These are phyloP conservation scores for Chlorella sp. DNA, from an alignment of 139 green algal genomes.

Conservation along the genomic window DNA sequence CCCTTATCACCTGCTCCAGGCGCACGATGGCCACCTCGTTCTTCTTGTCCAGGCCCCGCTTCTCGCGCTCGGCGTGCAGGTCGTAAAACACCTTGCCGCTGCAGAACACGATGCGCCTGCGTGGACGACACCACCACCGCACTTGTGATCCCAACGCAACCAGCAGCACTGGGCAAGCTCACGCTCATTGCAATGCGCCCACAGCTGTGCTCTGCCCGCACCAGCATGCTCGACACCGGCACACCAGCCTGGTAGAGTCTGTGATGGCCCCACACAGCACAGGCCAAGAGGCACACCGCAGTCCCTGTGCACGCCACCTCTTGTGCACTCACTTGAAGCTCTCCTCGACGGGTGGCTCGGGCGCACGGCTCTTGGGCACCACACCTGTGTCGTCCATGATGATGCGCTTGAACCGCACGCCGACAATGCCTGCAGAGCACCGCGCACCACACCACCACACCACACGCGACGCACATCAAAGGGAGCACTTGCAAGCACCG, in stretches of 20 bases:
- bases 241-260: too few relatives aligned
- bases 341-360: slow-evolving; percentile 54
- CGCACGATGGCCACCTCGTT: slow-evolving; percentile 72
- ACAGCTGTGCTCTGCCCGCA: too few relatives aligned
- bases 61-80: slow-evolving; percentile 79
- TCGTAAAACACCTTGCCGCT: slow-evolving; percentile 98
- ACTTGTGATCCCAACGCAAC: too few relatives aligned
- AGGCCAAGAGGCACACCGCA: too few relatives aligned
- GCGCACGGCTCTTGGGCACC: slow-evolving; percentile 49
- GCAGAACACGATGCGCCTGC: slow-evolving; percentile 86
- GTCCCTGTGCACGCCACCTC: too few relatives aligned
- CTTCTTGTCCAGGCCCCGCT: slow-evolving; percentile 44
- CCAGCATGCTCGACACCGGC: too few relatives aligned
- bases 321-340: slow-evolving; percentile 15
- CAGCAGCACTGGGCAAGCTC: too few relatives aligned
- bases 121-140: background rate
- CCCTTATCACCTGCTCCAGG: slow-evolving; percentile 79
- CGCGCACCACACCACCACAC: background rate
- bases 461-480: too few relatives aligned
- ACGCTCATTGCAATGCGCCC: too few relatives aligned
- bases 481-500: too few relatives aligned
- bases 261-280: too few relatives aligned
- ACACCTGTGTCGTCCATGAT: slow-evolving; percentile 92
- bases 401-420: slow-evolving; percentile 93
- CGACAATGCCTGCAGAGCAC: slow-evolving; percentile 52